These are phyloP conservation scores for Salix udensis DNA, from an alignment of 345 rosid species.

Conservation along the genomic window DNA sequence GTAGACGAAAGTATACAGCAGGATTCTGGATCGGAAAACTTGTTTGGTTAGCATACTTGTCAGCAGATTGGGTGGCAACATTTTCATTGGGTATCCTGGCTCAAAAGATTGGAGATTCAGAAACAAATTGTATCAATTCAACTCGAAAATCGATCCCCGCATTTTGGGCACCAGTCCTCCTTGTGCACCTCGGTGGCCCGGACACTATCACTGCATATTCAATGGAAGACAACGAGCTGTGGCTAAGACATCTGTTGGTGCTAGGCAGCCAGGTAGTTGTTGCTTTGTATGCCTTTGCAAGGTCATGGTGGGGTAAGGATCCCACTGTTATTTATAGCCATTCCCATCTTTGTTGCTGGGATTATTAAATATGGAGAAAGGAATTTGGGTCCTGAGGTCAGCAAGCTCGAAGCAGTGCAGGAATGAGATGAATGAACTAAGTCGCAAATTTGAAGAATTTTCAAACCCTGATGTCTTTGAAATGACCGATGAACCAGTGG, in stretches of 20 bases:
- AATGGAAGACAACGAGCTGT: constrained; percentile 38
- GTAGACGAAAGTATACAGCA: not conserved
- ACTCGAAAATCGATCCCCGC: not conserved
- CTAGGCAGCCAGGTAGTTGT: constrained; percentile 20
- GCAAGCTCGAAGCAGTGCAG: constrained; percentile 19
- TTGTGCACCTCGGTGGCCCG: constrained; percentile 3
- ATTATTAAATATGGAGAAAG: constrained; percentile 46
- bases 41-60: not conserved
- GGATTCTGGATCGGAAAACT: not conserved
- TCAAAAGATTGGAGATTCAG: not conserved
- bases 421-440: no score
- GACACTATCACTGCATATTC: constrained; percentile 31
- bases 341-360: constrained; percentile 24
- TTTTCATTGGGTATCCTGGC: not conserved
- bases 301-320: constrained; percentile 2
- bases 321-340: constrained; percentile 5
- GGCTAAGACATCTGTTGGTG: constrained; percentile 33
- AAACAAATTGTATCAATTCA: not conserved
- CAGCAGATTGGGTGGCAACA: not conserved
- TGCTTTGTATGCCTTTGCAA: constrained; percentile 19
- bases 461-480: no score
- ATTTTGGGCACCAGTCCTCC: constrained; percentile 5
- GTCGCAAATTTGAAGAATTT: no score
- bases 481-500: no score
- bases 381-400: constrained; percentile 28